These are phyloP conservation scores for Colletotrichum agaves DNA, from an alignment of 2,329 filamentous ascomycete genomes.

Conservation along the genomic window DNA sequence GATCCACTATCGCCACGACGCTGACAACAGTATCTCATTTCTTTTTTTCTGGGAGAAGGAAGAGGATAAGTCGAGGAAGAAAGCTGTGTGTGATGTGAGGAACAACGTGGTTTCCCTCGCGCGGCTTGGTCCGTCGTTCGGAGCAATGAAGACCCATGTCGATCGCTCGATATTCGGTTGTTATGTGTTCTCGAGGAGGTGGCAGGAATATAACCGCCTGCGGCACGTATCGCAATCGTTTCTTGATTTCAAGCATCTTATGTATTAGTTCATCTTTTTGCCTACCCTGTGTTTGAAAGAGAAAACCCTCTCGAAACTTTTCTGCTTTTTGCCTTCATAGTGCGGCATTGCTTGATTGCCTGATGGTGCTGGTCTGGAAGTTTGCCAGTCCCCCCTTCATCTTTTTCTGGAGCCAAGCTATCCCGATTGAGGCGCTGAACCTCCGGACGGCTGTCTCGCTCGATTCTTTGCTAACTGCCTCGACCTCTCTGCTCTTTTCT, in stretches of 20 bases:
- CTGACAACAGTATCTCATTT: background rate
- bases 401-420: conserved; percentile 7
- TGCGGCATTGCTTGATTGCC: background rate
- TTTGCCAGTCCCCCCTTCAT: background rate
- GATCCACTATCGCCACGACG: background rate
- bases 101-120: no score
- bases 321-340: no score
- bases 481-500: background rate
- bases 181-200: no score
- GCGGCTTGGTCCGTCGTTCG: no score
- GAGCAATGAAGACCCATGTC: no score
- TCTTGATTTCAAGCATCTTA: background rate
- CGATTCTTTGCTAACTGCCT: background rate
- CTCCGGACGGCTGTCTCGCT: conserved; percentile 1
- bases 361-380: background rate
- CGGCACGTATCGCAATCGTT: background rate
- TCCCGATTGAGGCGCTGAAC: conserved; percentile 8
- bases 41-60: background rate
- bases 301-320: background rate
- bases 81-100: no score
- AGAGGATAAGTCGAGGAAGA: background rate
- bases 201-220: background rate
- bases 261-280: background rate
- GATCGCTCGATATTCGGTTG: no score
- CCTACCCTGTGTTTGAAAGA: conserved; percentile 1